Evolutionary conservation across 2,329 filamentous ascomycete species (phyloP), one percentile per base, ranked within the genome.

Genomic region (Pseudopithomyces chartarum): DNA sequence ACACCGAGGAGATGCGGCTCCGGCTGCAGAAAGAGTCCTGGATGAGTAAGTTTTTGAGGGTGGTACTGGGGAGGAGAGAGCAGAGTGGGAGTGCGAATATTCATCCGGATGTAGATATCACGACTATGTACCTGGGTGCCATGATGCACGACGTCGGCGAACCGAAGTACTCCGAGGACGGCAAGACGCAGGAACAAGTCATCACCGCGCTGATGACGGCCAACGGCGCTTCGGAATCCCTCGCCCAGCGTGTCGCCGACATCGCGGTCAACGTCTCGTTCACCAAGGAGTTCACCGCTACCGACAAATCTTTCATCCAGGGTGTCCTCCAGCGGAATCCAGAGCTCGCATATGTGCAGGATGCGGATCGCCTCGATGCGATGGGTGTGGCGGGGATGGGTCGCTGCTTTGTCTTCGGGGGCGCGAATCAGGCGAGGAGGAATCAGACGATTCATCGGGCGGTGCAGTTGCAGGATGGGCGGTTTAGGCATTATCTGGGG

Each of bases 321-420:
- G 76, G 4, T 77, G 91, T 55, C 12, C 50, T 80, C 91, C 39
- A 74, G 69, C 17, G 68, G 76, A 49, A 64, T 53, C 90, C 90
- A 1, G 90, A 94, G 73, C 79, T 94, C 36, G 91, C 86, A 0
- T 84, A 96, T 43, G 91, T 97, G 22, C 92, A 97, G 77, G 93
- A 97, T 76, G 92, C 92, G 2, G 92, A 97, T 77, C 83, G 92
- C 12, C 80, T 97, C 19, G 93, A 97, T 76, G 89, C 91, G 3
- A 86, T 97, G 33, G 93, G 93, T 1, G 90, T 89, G 0, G 85
- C 96, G 34, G 93, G 93, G 1, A 87, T 96, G 59, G 92, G 85
- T 2, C 81, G 93, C 45, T 85, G 84, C 43, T 92, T 92, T 71
- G 86, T 88, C 0, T 96, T 87, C 72, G 85, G 89, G 0, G 91